Percentiles rank a stretch among this genome's conserved stretches.
These are phyloP conservation scores for Fremontodendron californicum DNA, from an alignment of 345 rosid species.

Conservation along the genomic window DNA sequence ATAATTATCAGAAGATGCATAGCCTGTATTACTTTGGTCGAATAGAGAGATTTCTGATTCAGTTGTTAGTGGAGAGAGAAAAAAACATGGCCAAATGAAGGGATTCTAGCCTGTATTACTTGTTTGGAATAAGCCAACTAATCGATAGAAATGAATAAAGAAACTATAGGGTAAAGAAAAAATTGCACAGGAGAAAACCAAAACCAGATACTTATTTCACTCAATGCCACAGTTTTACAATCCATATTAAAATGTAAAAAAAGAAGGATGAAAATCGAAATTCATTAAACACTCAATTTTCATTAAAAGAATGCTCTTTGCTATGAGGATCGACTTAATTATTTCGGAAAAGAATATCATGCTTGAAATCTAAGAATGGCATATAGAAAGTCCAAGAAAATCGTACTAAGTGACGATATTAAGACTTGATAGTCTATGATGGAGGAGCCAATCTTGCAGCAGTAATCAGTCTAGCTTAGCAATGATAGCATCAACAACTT, in stretches of 20 bases:
- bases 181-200: background rate
- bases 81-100: too few species aligned
- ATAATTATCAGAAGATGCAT: conserved; percentile 14
- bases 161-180: too few species aligned
- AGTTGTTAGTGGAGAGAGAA: too few species aligned
- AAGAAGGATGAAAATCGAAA: background rate
- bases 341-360: background rate
- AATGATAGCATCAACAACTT: conserved; percentile 78
- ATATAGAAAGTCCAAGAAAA: background rate
- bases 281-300: background rate
- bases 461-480: conserved; percentile 36
- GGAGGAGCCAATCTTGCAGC: background rate
- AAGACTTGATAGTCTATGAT: background rate
- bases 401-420: background rate
- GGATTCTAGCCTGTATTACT: too few species aligned
- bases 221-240: background rate
- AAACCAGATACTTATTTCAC: background rate
- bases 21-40: too few species aligned
- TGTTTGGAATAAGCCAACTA: too few species aligned
- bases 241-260: background rate
- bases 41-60: too few species aligned
- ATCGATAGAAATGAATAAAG: too few species aligned
- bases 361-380: background rate
- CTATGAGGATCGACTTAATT: background rate
- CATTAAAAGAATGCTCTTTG: background rate